Evolutionary conservation across 2,329 filamentous ascomycete genomes (phyloP), one percentile per base, ranked within the genome.

Genomic region (Penicillium polonicum): DNA sequence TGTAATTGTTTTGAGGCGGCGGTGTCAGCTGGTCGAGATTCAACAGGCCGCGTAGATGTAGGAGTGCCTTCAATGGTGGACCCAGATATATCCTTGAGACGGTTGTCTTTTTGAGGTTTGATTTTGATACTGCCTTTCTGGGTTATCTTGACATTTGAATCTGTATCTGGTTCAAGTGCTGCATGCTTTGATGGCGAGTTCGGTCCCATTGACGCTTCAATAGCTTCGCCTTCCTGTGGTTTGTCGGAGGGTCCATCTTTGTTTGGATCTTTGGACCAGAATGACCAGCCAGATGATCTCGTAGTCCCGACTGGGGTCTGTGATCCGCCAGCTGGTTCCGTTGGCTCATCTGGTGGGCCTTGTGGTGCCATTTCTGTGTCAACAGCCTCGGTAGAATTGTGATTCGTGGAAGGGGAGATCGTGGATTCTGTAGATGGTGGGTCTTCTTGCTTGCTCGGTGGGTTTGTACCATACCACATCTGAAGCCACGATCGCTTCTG

Each of bases 401-500:
- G 23, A 38, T 59, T 49, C 45, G 59, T 49, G 9, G 59, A 43
- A 33, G 52, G 27, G 12, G 59, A 23, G 12, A 55, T 56, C 21
- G 54, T 48, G 15, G 60, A 43, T 21, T 65, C 60, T 44, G 64
- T 54, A 45, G 54, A 48, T 51, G 64, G 42, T 38, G 69, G 63
- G 52, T 74, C 65, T 52, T 60, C 57, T 33, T 63, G 57, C 48
- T 70, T 71, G 27, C 52, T 61, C 25, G 65, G 51, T 25, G 68
- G 60, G 25, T 62, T 62, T 13, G 66, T 62, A 43, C 72, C 72
- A 57, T 72, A 72, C 76, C 73, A 78, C 71, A 79, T 76, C 57
- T 78, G 76, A 56, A 78, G 68, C 78, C 76, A 79, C 43, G 75
- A 77, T 51, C 75, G 70, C 56, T 75, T 79, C 39, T 72, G 70